Evolutionary conservation across 805 yeast species (phyloP).

Genomic region (Ogataea pini): DNA sequence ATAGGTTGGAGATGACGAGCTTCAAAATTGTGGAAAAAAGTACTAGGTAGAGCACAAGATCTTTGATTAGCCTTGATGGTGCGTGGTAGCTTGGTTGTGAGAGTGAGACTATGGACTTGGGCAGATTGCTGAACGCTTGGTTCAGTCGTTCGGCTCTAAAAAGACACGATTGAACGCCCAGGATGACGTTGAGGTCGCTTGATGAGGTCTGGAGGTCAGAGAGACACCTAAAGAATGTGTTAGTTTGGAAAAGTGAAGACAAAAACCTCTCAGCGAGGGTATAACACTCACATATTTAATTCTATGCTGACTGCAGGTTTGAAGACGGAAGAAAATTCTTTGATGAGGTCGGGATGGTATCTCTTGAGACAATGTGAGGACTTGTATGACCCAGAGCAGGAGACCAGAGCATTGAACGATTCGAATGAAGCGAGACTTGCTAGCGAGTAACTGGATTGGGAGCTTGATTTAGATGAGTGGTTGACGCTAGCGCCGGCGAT

Average conservation of each 20-base stretch:
- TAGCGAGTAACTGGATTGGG: not conserved
- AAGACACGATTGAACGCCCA: conserved; percentile 21
- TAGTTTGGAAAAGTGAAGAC: not conserved
- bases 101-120: not conserved
- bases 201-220: conserved; percentile 7
- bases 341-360: conserved; percentile 15
- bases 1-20: not conserved
- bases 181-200: conserved; percentile 12
- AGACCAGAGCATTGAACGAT: conserved; percentile 10
- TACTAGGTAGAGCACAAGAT: not conserved
- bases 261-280: not conserved
- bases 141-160: conserved; percentile 19
- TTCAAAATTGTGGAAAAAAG: not conserved
- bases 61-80: not conserved
- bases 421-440: conserved; percentile 1
- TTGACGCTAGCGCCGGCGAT: conserved; percentile 19
- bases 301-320: conserved; percentile 18
- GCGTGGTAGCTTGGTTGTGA: not conserved
- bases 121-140: conserved; percentile 5
- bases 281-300: conserved; percentile 12
- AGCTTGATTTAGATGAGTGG: not conserved
- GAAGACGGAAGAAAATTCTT: conserved; percentile 13
- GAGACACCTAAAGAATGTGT: conserved; percentile 14
- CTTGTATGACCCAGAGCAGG: conserved; percentile 20
- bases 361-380: conserved; percentile 16